These are phyloP conservation scores for Triticum dicoccoides DNA, from an alignment of 176 grass and related monocot genomes.

Conservation along the genomic window DNA sequence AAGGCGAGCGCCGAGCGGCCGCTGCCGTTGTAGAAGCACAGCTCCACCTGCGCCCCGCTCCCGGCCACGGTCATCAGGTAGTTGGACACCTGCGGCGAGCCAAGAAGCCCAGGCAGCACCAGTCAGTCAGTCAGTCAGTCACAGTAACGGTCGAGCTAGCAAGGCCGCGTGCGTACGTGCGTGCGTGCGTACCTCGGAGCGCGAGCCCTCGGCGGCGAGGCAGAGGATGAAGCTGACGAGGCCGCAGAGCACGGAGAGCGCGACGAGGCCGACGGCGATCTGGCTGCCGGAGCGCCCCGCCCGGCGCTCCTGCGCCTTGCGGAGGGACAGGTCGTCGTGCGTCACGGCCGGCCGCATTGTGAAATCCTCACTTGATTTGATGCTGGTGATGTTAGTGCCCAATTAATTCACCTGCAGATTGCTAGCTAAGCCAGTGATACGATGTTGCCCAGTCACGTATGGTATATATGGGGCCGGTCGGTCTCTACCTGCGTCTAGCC, in stretches of 20 bases:
- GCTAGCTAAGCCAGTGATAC: background rate
- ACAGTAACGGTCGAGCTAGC: background rate
- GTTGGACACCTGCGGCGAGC: constrained; percentile 52
- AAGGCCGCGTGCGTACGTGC: background rate
- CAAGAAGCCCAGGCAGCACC: background rate
- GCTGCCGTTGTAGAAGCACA: constrained; percentile 70
- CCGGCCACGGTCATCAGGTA: constrained; percentile 61
- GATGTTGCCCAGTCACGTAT: background rate
- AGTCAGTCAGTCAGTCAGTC: no score
- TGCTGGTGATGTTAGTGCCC: background rate
- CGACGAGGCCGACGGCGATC: constrained; percentile 57
- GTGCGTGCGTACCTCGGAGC: constrained; percentile 53
- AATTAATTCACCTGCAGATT: background rate
- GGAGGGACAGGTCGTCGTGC: constrained; percentile 74
- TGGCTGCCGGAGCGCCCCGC: constrained; percentile 37
- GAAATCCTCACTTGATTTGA: background rate
- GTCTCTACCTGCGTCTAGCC: background rate
- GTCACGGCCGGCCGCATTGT: constrained; percentile 56
- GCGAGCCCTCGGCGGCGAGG: constrained; percentile 60
- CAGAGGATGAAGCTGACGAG: constrained; percentile 81
- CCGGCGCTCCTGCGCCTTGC: constrained; percentile 47
- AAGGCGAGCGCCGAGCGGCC: constrained; percentile 60
- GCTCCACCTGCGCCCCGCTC: constrained; percentile 24
- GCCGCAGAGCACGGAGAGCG: constrained; percentile 73
- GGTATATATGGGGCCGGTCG: constrained; percentile 6